Evolutionary conservation across 2,329 filamentous ascomycete species (phyloP).

Genomic region (Lasiodiplodia theobromae): DNA sequence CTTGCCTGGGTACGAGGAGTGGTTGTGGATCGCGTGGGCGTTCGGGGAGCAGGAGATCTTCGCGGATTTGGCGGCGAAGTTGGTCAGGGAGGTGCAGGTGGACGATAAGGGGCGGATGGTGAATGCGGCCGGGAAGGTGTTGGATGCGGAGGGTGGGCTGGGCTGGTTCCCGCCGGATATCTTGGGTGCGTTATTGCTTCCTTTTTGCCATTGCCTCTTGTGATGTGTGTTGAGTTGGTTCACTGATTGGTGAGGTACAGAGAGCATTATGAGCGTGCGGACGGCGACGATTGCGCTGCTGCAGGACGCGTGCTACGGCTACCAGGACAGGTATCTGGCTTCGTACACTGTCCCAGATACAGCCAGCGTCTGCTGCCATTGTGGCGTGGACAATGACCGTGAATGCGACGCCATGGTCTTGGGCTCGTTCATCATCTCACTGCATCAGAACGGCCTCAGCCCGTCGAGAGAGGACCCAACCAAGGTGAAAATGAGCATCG

Average conservation of each 20-base stretch:
- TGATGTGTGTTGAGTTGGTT: neutral
- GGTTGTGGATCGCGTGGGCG: slow-evolving; percentile 39
- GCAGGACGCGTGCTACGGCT: slow-evolving; percentile 10
- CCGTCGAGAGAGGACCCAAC: neutral
- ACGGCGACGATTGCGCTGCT: neutral
- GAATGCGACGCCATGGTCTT: neutral
- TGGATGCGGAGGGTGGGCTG: neutral
- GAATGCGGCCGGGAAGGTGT: neutral
- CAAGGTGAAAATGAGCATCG: neutral
- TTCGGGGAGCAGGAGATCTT: slow-evolving; percentile 38
- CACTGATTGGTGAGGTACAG: neutral
- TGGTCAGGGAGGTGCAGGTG: slow-evolving; percentile 19
- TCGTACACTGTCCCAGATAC: neutral
- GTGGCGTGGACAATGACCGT: neutral
- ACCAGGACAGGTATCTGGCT: neutral
- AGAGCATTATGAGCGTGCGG: slow-evolving; percentile 2
- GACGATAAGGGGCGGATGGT: neutral
- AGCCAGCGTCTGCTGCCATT: neutral
- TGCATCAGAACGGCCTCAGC: neutral
- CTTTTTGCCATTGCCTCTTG: neutral
- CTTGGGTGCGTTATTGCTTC: neutral
- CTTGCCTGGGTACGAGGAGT: slow-evolving; percentile 35
- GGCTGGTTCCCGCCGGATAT: slow-evolving; percentile 3
- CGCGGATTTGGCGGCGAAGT: slow-evolving; percentile 31
- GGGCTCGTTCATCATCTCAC: slow-evolving; percentile 1